phyloP scores from a whole-genome alignment of 2,329 filamentous ascomycete species.

The Ophiostoma novo-ulmi region DNA sequence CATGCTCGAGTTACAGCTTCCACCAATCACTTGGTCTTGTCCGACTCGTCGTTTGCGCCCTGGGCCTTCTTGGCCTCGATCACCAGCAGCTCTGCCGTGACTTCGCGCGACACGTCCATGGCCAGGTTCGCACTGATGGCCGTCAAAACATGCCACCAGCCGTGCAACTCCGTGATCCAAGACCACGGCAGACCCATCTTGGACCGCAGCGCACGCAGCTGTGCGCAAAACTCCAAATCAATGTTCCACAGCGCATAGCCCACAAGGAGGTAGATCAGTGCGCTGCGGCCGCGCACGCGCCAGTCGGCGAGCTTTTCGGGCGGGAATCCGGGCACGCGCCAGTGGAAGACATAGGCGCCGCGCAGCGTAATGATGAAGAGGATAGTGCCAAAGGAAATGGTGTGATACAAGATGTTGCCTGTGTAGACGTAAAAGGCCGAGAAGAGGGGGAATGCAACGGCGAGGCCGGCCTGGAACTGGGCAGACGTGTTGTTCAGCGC shows the following conservation, averaged over 20 bases:
- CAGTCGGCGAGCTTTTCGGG: constrained; percentile 30
- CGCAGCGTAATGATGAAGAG: constrained; percentile 35
- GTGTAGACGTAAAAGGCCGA: constrained; percentile 40
- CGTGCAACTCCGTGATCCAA: constrained; percentile 54
- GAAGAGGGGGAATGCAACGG: constrained; percentile 39
- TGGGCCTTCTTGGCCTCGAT: neutral
- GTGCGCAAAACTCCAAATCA: constrained; percentile 48
- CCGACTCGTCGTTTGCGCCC: neutral
- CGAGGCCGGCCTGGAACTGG: constrained; percentile 37
- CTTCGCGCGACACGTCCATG: constrained; percentile 36
- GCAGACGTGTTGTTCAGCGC: constrained; percentile 41
- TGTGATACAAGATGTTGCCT: constrained; percentile 41
- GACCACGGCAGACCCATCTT: constrained; percentile 50
- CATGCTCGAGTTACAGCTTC: neutral
- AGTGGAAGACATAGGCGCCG: constrained; percentile 35
- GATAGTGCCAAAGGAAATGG: constrained; percentile 35
- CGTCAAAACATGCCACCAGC: constrained; percentile 60
- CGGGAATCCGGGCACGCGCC: constrained; percentile 30
- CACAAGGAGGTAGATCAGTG: constrained; percentile 37
- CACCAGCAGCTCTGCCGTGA: constrained; percentile 22
- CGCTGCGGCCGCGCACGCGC: constrained; percentile 30
- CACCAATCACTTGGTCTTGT: neutral
- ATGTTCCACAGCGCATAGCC: constrained; percentile 54
- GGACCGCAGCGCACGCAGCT: constrained; percentile 43
- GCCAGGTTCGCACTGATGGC: constrained; percentile 46